Conservation (phyloP, 495 filamentous ascomycete species). For the Lasiosphaeria hispida region DNA sequence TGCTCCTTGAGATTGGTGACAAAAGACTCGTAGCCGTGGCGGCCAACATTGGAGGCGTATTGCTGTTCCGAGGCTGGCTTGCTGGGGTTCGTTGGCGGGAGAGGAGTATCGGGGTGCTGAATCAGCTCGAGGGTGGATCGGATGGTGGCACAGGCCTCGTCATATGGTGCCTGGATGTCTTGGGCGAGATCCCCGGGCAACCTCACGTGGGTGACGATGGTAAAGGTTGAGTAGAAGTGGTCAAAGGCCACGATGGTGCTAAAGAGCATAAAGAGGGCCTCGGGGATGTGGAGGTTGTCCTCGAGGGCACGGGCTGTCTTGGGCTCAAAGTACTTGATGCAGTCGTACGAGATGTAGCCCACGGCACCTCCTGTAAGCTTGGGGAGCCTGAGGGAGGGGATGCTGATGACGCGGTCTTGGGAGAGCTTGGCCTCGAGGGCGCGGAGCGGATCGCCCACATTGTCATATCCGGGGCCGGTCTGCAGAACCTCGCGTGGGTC, state of each 20-base stretch:
- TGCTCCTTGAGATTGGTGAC: conserved; percentile 80
- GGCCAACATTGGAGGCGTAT: conserved; percentile 93
- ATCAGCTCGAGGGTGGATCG: conserved; percentile 65
- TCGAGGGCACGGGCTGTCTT: conserved; percentile 82
- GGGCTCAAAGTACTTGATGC: conserved; percentile 95
- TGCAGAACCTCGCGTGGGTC: conserved; percentile 77
- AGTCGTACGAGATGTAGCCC: conserved; percentile 96
- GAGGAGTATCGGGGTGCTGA: conserved; percentile 66
- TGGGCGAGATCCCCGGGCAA: conserved; percentile 49
- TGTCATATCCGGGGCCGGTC: conserved; percentile 83
- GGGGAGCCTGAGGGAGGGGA: conserved; percentile 78
- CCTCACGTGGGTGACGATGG: conserved; percentile 84
- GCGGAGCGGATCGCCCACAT: conserved; percentile 76
- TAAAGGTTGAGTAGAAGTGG: conserved; percentile 87
- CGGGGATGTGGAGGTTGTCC: conserved; percentile 82
- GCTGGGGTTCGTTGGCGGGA: conserved; percentile 75
- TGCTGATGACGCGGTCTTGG: conserved; percentile 69
- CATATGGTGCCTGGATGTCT: conserved; percentile 57
- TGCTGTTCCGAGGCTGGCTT: conserved; percentile 57
- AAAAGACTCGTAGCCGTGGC: conserved; percentile 79
- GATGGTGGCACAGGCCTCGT: conserved; percentile 60
- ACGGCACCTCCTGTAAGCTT: conserved; percentile 87
- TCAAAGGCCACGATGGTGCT: conserved; percentile 95
- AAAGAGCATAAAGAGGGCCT: conserved; percentile 96
- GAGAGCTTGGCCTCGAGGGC: conserved; percentile 75